Evolutionary conservation across 345 rosid genomes (phyloP), one percentile per base, ranked within the genome.

Genomic region (Moricandia arvensis): DNA sequence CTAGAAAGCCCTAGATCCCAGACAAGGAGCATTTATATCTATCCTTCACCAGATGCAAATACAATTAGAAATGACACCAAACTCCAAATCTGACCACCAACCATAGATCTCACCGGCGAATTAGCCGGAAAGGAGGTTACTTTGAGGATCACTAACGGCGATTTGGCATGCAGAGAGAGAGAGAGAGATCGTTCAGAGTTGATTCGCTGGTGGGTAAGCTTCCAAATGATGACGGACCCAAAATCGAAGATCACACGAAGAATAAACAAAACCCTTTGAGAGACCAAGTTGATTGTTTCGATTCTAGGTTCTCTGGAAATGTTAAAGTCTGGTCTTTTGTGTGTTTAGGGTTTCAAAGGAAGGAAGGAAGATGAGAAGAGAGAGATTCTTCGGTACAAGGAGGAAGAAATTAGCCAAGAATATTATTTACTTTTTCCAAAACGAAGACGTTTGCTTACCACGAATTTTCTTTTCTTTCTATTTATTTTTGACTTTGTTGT

Each of bases 1-100:
- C 87, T 84, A 69, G 86, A 85, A 82, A 89, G 81, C 94, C 97
- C 94, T 85, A 93, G 93, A 95, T 91, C 94, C 90, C 76, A 84
- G 41, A 75, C 62, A 65, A 87, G 82, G 75, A 75, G 91, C 99
- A 96, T 96, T 84, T 96, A 95, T 85, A n/a, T n/a, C n/a, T n/a
- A n/a, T n/a, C 82, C 87, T 37, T 76, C 82, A 66, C 80, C 74
- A 75, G 82, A 80, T 77, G 74, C 84, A 80, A 78, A 85, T 78
- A 83, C 82, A 72, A 62, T 64, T 74, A 47, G 70, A 78, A 12
- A 73, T 73, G 81, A 59, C 75, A 79, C 69, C 18, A 78, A 51
- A 53, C 79, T 73, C 85, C 81, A 57, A 74, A 79, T 80, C 72
- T 63, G 77, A 69, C 59, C 82, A 70, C 75, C 66, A 81, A 85